Percentiles rank a stretch among this genome's conserved stretches.
Evolutionary conservation across 768 basidiomycete genomes (phyloP).

Genomic region (Auricularia auricula-judae): DNA sequence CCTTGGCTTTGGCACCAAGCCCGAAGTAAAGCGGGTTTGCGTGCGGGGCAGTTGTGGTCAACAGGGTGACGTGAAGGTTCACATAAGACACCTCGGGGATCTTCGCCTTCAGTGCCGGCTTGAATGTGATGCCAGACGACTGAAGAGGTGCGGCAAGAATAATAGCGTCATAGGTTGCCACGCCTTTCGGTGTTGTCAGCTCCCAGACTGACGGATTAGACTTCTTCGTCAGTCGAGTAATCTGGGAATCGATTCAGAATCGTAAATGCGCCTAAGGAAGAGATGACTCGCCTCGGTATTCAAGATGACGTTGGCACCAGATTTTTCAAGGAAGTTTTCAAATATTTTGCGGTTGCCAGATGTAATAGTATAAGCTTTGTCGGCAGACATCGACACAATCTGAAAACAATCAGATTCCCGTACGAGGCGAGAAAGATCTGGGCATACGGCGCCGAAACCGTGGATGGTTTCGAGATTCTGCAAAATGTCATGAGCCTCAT

Average conservation of each 20-base stretch:
- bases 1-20: conserved; percentile 28
- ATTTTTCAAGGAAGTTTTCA: conserved; percentile 62
- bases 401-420: no score
- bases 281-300: conserved; percentile 47
- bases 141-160: conserved; percentile 85
- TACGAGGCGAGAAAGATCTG: no score
- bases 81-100: conserved; percentile 70
- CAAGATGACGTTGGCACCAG: conserved; percentile 58
- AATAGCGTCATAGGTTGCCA: conserved; percentile 47
- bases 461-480: conserved; percentile 65
- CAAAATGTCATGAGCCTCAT: neutral
- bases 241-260: neutral
- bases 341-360: conserved; percentile 85
- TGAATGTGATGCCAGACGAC: conserved; percentile 45
- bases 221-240: neutral
- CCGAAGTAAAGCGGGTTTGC: conserved; percentile 63
- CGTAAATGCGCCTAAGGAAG: neutral
- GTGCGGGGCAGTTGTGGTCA: conserved; percentile 61
- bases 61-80: conserved; percentile 77
- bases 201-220: conserved; percentile 5
- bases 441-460: conserved; percentile 51
- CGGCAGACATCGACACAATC: conserved; percentile 54
- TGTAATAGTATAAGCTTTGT: conserved; percentile 42
- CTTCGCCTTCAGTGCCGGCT: conserved; percentile 33
- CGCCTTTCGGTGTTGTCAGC: conserved; percentile 4